Evolutionary conservation across 768 basidiomycete genomes (phyloP).

Genomic region (Boletales sp.): DNA sequence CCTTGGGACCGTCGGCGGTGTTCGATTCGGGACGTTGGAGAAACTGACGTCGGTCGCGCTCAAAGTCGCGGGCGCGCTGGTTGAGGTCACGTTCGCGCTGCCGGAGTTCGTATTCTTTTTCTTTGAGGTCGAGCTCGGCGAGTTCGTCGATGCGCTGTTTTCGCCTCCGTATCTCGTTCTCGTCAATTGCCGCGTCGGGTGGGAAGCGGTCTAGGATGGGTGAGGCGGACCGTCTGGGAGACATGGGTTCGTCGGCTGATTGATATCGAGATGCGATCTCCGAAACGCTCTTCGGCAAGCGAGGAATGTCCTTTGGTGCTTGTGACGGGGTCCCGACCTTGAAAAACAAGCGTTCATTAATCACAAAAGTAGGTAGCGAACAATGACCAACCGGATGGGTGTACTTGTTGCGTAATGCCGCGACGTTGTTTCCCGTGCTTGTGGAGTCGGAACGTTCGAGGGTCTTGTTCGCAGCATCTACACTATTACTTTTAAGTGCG

Average conservation of each 20-base stretch:
- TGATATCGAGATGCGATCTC: conserved; percentile 64
- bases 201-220: conserved; percentile 30
- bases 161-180: conserved; percentile 30
- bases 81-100: conserved; percentile 55
- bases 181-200: conserved; percentile 22
- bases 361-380: conserved; percentile 1
- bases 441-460: conserved; percentile 53
- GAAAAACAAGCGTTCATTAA: conserved; percentile 2
- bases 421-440: conserved; percentile 59
- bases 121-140: conserved; percentile 49
- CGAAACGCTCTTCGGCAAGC: conserved; percentile 59
- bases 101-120: conserved; percentile 51
- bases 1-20: conserved; percentile 28
- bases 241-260: conserved; percentile 39
- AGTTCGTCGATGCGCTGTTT: conserved; percentile 47
- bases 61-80: conserved; percentile 51
- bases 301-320: conserved; percentile 58
- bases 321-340: conserved; percentile 54
- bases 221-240: conserved; percentile 38
- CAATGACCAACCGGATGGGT: conserved; percentile 46
- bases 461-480: conserved; percentile 30
- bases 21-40: conserved; percentile 32
- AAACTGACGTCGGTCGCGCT: conserved; percentile 48
- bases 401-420: conserved; percentile 66
- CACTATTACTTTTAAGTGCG: conserved; percentile 25